Evolutionary conservation across 805 yeast species (phyloP).

Genomic region (Naumovozyma castellii): DNA sequence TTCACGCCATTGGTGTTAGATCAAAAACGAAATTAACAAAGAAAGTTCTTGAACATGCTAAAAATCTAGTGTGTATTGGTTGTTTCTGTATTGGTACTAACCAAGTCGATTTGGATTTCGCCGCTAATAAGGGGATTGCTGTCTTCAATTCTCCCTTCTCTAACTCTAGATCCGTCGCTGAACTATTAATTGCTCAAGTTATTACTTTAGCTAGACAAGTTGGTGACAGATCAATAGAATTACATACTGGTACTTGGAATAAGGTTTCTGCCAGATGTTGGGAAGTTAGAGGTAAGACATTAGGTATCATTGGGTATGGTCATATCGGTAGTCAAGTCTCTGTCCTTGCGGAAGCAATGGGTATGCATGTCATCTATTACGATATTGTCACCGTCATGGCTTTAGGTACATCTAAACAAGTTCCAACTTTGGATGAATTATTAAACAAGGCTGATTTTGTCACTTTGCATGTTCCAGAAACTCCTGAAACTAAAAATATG

Average conservation of each 20-base stretch:
- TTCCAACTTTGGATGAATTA: conserved; percentile 72
- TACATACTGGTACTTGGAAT: conserved; percentile 97
- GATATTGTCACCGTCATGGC: conserved; percentile 92
- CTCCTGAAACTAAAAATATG: conserved; percentile 84
- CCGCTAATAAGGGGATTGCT: conserved; percentile 88
- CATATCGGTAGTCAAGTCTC: conserved; percentile 97
- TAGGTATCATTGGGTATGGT: conserved; percentile 96
- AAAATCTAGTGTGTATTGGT: conserved; percentile 81
- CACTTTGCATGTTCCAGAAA: conserved; percentile 89
- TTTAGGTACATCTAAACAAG: conserved; percentile 93
- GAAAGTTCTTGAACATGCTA: conserved; percentile 73
- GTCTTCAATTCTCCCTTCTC: conserved; percentile 98
- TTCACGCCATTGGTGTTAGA: conserved; percentile 96
- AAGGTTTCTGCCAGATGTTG: conserved; percentile 91
- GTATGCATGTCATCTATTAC: conserved; percentile 91
- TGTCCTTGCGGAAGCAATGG: conserved; percentile 94
- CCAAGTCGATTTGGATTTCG: conserved; percentile 88
- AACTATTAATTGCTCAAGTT: conserved; percentile 90
- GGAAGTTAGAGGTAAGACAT: conserved; percentile 98
- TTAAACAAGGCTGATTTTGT: conserved; percentile 78
- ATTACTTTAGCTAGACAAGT: conserved; percentile 90
- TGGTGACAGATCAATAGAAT: conserved; percentile 91
- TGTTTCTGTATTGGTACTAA: conserved; percentile 99
- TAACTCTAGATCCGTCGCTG: conserved; percentile 97
- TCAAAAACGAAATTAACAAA: conserved; percentile 87